A percentile compares a stretch with the other conserved stretches of the same genome.
These are phyloP conservation scores for Silene vulgaris DNA, from an alignment of 179 eudicot genomes.

Conservation along the genomic window DNA sequence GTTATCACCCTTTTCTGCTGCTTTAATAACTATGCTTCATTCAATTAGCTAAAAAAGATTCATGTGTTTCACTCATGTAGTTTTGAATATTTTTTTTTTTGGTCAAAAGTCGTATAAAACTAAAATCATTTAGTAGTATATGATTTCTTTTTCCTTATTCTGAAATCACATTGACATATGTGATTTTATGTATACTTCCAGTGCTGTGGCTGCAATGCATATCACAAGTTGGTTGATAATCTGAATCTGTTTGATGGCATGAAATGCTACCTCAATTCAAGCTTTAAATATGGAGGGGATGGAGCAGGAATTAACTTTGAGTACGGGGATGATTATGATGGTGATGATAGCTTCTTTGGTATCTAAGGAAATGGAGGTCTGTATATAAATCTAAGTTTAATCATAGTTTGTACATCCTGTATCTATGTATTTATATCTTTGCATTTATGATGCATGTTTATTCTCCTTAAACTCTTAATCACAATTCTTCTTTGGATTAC, in stretches of 20 bases:
- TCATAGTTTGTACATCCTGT: constrained; percentile 34
- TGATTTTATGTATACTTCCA: constrained; percentile 21
- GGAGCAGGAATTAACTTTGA: constrained; percentile 43
- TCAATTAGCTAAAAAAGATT: background rate
- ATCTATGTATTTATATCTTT: constrained; percentile 26
- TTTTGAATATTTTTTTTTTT: background rate
- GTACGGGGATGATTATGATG: constrained; percentile 54
- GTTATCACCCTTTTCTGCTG: background rate
- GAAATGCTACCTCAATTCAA: constrained; percentile 80
- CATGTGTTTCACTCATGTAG: constrained; percentile 1
- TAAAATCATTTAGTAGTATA: no score
- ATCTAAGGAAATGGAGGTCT: constrained; percentile 23
- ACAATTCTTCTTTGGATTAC: background rate
- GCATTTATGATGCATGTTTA: constrained; percentile 19
- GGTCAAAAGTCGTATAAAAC: background rate
- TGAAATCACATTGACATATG: background rate
- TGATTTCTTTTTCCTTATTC: background rate
- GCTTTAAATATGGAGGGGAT: constrained; percentile 52
- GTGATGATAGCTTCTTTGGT: constrained; percentile 46
- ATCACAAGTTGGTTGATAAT: constrained; percentile 93
- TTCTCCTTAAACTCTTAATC: constrained; percentile 7
- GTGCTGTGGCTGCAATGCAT: constrained; percentile 96
- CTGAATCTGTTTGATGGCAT: constrained; percentile 87
- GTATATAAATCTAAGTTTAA: background rate
- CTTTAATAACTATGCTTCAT: background rate